Conservation (phyloP, 2,329 filamentous ascomycete genomes). For the Penicillium sp. region DNA sequence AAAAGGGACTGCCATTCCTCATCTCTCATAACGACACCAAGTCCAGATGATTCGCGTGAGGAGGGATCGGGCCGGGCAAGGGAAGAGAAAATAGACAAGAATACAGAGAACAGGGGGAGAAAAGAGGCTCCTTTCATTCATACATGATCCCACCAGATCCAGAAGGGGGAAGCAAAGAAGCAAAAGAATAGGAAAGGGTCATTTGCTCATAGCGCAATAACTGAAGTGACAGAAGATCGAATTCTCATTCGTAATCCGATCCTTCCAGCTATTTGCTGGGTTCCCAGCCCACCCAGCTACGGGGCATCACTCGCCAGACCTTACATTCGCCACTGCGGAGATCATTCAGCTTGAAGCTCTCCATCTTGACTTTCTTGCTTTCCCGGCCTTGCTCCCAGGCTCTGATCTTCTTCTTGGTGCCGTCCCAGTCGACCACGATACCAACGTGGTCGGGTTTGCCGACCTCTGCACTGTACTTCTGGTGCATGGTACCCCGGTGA, state of each 20-base stretch:
- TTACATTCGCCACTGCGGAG: constrained; percentile 90
- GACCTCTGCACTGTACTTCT: constrained; percentile 85
- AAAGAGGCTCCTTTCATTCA: constrained; percentile 17
- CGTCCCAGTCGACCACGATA: constrained; percentile 94
- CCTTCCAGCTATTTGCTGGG: constrained; percentile 12
- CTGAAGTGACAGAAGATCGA: not conserved
- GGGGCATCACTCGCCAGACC: constrained; percentile 92
- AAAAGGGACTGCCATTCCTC: constrained; percentile 14
- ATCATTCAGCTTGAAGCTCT: constrained; percentile 92
- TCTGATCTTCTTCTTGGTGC: constrained; percentile 94
- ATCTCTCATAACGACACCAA: constrained; percentile 23
- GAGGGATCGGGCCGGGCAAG: constrained; percentile 9
- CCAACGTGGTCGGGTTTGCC: constrained; percentile 86
- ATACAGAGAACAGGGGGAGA: constrained; percentile 6
- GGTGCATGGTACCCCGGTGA: constrained; percentile 90
- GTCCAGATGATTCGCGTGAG: constrained; percentile 2
- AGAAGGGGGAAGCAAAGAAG: constrained; percentile 8
- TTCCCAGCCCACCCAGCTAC: constrained; percentile 89
- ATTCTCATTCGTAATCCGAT: not conserved
- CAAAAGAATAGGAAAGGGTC: constrained; percentile 8
- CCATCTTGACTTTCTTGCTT: constrained; percentile 86
- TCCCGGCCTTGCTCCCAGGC: constrained; percentile 95
- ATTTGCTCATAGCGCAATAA: constrained; percentile 10
- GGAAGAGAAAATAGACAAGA: constrained; percentile 8
- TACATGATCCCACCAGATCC: constrained; percentile 19